These are phyloP conservation scores for Rhynchosporium agropyri DNA, from an alignment of 2,329 filamentous ascomycete species.

Conservation along the genomic window DNA sequence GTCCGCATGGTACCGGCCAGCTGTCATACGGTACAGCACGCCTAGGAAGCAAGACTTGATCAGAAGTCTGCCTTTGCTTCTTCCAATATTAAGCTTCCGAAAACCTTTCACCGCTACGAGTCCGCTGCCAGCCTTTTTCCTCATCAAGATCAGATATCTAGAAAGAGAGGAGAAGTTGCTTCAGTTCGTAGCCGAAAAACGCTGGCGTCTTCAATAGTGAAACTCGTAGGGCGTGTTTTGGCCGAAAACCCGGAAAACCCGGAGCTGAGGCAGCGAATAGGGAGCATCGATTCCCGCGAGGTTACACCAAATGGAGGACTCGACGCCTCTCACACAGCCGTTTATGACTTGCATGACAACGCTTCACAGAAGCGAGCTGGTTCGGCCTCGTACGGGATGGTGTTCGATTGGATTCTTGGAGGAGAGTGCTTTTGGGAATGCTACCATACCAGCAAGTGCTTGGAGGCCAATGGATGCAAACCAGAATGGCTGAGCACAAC, in stretches of 20 bases:
- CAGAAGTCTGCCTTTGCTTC: slow-evolving; percentile 12
- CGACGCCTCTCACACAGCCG: slow-evolving; percentile 12
- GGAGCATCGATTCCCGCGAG: slow-evolving; percentile 17
- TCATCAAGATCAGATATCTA: slow-evolving; percentile 2
- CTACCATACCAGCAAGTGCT: neutral
- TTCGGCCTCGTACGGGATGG: slow-evolving; percentile 10
- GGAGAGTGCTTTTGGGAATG: neutral
- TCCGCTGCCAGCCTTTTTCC: neutral
- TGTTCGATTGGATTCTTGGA: neutral
- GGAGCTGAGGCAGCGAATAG: slow-evolving; percentile 18
- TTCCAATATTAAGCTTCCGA: neutral
- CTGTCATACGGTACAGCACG: slow-evolving; percentile 19
- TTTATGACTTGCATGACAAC: slow-evolving; percentile 21
- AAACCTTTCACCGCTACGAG: slow-evolving; percentile 18
- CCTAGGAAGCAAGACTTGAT: neutral
- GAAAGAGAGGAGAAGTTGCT: neutral
- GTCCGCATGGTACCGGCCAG: slow-evolving; percentile 16
- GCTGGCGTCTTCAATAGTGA: neutral
- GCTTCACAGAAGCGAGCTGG: slow-evolving; percentile 8
- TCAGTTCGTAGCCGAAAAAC: neutral
- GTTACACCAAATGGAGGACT: slow-evolving; percentile 1
- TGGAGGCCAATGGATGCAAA: neutral
- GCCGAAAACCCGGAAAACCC: slow-evolving; percentile 7
- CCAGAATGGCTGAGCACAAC: neutral
- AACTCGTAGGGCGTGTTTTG: neutral